A percentile compares a stretch with the other conserved stretches of the same genome.
These are phyloP conservation scores for Pleurotus eryngii DNA, from an alignment of 768 basidiomycete genomes.

Conservation along the genomic window DNA sequence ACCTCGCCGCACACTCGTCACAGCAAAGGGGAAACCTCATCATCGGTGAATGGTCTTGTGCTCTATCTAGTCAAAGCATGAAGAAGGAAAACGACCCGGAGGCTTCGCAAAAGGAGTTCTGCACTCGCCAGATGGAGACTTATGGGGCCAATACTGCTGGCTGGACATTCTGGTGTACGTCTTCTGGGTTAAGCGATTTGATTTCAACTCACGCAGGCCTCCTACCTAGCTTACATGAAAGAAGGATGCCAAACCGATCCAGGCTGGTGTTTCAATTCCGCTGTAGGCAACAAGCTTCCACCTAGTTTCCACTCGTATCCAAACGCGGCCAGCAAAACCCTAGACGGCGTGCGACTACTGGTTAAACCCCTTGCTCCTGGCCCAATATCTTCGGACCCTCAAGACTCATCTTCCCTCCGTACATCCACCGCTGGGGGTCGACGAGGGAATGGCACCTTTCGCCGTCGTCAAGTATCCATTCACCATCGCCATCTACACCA, in stretches of 20 bases:
- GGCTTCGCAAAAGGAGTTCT: conserved; percentile 47
- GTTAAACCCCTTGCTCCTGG: conserved; percentile 7
- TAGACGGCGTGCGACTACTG: conserved; percentile 7
- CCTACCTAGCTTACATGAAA: conserved; percentile 49
- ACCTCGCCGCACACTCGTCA: conserved; percentile 20
- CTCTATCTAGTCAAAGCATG: conserved; percentile 61
- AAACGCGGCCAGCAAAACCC: conserved; percentile 7
- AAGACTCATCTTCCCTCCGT: background rate
- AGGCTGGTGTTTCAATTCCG: conserved; percentile 69
- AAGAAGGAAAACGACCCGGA: conserved; percentile 41
- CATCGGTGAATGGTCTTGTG: conserved; percentile 85
- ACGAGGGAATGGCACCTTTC: background rate
- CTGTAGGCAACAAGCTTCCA: conserved; percentile 56
- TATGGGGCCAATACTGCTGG: conserved; percentile 58
- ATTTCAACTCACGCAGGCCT: background rate
- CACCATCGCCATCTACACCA: conserved; percentile 11
- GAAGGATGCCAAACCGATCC: conserved; percentile 56
- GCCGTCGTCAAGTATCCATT: conserved; percentile 24
- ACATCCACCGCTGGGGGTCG: background rate
- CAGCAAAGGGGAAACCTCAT: conserved; percentile 47
- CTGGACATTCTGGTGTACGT: conserved; percentile 70
- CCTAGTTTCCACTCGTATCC: conserved; percentile 52
- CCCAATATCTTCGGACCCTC: conserved; percentile 15
- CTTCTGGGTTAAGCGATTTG: background rate
- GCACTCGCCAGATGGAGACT: conserved; percentile 53